A percentile compares a stretch with the other conserved stretches of the same genome.
Conservation (phyloP, 176 grass and related monocot species). For the Aegilops bicornis region DNA sequence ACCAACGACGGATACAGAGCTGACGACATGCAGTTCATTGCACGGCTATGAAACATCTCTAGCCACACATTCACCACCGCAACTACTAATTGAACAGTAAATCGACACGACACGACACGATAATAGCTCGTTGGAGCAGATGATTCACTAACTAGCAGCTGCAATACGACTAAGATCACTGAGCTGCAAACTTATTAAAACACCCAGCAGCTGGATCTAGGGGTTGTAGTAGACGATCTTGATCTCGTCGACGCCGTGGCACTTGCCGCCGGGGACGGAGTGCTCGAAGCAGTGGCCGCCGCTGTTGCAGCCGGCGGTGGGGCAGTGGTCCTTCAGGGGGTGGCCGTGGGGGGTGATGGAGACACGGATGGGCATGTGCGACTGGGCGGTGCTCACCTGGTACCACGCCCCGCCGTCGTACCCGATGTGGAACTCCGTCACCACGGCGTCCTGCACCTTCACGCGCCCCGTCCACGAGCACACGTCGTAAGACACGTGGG, state of each 20-base stretch:
- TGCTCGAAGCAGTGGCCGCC: not conserved
- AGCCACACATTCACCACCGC: not conserved
- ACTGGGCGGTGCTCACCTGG: not conserved
- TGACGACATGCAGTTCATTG: not conserved
- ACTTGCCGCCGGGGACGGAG: constrained; percentile 26
- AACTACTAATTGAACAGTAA: not conserved
- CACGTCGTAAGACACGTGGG: constrained; percentile 27
- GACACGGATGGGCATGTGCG: not conserved
- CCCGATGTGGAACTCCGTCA: constrained; percentile 36
- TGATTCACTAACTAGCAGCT: not conserved
- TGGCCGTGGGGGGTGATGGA: not conserved
- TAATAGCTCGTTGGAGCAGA: not conserved
- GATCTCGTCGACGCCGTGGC: constrained; percentile 38
- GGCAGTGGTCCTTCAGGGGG: constrained; percentile 5
- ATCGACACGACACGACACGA: not conserved
- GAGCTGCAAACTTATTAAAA: not conserved
- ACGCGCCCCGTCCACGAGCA: constrained; percentile 37
- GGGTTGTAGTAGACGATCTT: constrained; percentile 40
- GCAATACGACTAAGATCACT: not conserved
- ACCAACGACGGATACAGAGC: not conserved
- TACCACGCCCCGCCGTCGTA: constrained; percentile 42
- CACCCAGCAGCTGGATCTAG: not conserved
- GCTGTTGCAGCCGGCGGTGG: constrained; percentile 11
- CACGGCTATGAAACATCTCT: not conserved
- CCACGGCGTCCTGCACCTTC: not conserved